These are phyloP conservation scores for Cutaneotrichosporon mucoides DNA, from an alignment of 1,284 basidiomycete genomes.

Conservation along the genomic window DNA sequence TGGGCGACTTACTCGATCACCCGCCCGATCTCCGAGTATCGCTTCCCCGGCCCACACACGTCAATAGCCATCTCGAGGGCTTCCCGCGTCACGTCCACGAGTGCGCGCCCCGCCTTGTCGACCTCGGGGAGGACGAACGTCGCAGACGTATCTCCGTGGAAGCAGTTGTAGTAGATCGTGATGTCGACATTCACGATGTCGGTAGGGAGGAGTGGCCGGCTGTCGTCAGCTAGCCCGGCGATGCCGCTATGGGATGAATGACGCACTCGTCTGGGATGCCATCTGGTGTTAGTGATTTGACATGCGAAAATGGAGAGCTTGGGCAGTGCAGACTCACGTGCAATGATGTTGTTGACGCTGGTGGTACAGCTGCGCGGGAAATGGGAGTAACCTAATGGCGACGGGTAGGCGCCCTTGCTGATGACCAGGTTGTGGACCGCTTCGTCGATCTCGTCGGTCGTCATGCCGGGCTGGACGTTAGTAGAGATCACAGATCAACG, in stretches of 20 bases:
- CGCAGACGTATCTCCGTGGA: slow-evolving; percentile 78
- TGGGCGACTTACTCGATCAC: slow-evolving; percentile 61
- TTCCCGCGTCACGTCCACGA: slow-evolving; percentile 60
- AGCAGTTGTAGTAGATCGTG: slow-evolving; percentile 71
- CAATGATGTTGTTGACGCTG: slow-evolving; percentile 64
- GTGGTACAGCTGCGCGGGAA: slow-evolving; percentile 87
- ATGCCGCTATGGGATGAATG: not conserved
- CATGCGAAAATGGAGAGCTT: no score
- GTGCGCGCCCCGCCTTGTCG: slow-evolving; percentile 61
- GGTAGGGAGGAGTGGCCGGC: slow-evolving; percentile 69
- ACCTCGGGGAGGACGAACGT: slow-evolving; percentile 75
- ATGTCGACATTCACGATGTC: slow-evolving; percentile 84
- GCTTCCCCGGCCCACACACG: slow-evolving; percentile 70
- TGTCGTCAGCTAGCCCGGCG: slow-evolving; percentile 37
- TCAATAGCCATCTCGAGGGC: slow-evolving; percentile 69
- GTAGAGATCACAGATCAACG: no score
- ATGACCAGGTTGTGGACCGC: slow-evolving; percentile 68
- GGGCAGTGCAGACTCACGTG: slow-evolving; percentile 31
- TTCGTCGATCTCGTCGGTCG: slow-evolving; percentile 68
- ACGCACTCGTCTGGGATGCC: slow-evolving; percentile 79
- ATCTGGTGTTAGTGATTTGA: slow-evolving; percentile 51
- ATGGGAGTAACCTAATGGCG: slow-evolving; percentile 72
- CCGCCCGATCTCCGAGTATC: slow-evolving; percentile 68
- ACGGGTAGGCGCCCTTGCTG: slow-evolving; percentile 72
- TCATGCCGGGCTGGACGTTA: slow-evolving; percentile 60